These are phyloP conservation scores for Sporothrix brasiliensis DNA, from an alignment of 2,329 filamentous ascomycete genomes.

Conservation along the genomic window DNA sequence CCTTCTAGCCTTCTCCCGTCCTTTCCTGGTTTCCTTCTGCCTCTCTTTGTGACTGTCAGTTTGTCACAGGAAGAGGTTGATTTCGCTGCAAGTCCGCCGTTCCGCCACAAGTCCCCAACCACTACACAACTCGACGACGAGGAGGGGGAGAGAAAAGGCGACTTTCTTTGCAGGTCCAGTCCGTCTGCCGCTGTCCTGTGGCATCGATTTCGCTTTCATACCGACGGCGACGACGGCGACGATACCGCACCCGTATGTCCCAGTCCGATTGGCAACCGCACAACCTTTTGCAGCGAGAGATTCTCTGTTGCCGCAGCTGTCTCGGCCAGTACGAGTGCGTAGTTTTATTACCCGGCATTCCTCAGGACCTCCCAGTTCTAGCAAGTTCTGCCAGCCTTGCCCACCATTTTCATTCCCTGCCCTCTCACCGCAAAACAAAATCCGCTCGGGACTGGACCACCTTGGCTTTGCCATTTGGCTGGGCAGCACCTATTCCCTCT, in stretches of 20 bases:
- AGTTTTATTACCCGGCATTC: slow-evolving; percentile 20
- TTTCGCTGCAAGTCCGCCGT: neutral
- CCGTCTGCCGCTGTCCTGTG: neutral
- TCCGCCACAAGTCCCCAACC: neutral
- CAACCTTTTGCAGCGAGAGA: neutral
- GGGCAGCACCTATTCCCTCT: neutral
- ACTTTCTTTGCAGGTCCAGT: slow-evolving; percentile 18
- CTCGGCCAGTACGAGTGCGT: slow-evolving; percentile 23
- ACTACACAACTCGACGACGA: slow-evolving; percentile 26
- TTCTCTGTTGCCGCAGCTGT: neutral
- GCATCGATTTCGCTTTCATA: neutral
- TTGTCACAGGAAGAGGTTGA: slow-evolving; percentile 18
- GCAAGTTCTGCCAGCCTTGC: slow-evolving; percentile 14
- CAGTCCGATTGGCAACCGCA: neutral
- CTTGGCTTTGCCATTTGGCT: slow-evolving; percentile 20
- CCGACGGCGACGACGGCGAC: slow-evolving; percentile 3
- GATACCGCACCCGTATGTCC: neutral
- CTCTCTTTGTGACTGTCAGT: neutral
- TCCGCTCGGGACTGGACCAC: slow-evolving; percentile 7
- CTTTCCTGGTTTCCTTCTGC: neutral
- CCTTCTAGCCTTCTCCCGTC: neutral
- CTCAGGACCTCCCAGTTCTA: neutral
- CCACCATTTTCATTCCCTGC: slow-evolving; percentile 6
- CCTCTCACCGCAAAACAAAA: slow-evolving; percentile 31
- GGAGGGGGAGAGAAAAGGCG: slow-evolving; percentile 21